Percentiles rank a stretch among this genome's conserved stretches.
Conservation (phyloP, 495 filamentous ascomycete species). For the Penicillium manginii region DNA sequence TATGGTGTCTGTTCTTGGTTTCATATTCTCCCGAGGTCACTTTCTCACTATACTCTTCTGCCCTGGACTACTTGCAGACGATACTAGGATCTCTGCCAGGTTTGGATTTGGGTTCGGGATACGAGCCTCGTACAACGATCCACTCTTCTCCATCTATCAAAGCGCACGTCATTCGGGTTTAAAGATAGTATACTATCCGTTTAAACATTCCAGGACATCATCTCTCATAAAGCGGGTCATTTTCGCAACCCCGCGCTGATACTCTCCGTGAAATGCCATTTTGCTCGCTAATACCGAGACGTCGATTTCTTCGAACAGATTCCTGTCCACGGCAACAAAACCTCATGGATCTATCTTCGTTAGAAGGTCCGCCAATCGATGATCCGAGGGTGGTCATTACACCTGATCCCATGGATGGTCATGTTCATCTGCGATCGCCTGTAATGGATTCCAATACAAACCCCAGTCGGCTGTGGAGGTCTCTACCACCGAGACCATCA, state of each 20-base stretch:
- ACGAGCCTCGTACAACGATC: slow-evolving; percentile 23
- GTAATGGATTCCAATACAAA: slow-evolving; percentile 14
- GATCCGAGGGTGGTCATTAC: slow-evolving; percentile 19
- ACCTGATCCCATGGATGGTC: slow-evolving; percentile 4
- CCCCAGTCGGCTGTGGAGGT: slow-evolving; percentile 18
- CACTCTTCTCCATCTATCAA: slow-evolving; percentile 11
- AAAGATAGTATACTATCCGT: slow-evolving; percentile 13
- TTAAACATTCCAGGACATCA: too few species aligned
- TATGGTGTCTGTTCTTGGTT: neutral
- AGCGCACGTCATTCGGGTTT: slow-evolving; percentile 18
- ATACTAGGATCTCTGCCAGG: neutral
- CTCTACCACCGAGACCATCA: slow-evolving; percentile 21
- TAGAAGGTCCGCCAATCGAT: slow-evolving; percentile 18
- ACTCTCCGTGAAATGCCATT: neutral
- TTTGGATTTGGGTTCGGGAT: slow-evolving; percentile 11
- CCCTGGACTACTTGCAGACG: neutral
- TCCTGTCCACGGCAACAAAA: neutral
- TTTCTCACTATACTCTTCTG: neutral
- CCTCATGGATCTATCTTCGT: slow-evolving; percentile 15
- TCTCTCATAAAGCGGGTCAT: neutral
- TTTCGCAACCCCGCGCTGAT: neutral
- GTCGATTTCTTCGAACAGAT: neutral
- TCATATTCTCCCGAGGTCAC: too few species aligned
- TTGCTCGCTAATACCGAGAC: neutral
- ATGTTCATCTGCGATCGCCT: slow-evolving; percentile 11